Base-by-base conservation (phyloP, 140 eudicot species). In the Stevia rebaudiana region DNA sequence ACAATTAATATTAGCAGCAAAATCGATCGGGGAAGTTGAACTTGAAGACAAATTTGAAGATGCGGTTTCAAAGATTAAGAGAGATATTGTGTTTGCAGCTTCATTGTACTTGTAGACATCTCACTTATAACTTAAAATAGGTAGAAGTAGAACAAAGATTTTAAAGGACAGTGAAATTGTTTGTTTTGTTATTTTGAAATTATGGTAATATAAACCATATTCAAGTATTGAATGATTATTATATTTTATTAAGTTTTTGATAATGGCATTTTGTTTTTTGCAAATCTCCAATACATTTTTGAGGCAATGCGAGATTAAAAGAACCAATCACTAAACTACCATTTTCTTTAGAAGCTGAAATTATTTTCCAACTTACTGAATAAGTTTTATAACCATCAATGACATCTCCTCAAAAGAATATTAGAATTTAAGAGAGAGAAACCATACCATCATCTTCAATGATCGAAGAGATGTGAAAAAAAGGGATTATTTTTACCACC, bases 21-120 rank as follows among this genome's bases (percentile, higher is more conserved):
- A 85, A 78, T 88, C 95, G 4, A 56, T 94, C 19, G 99, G 99
- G 58, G 99, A 94, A 72, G 81, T 76, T 5, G 99, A 88, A 76
- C 97, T 94, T 59, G 88, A 88, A 78, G 78, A 76, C 22, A 94
- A 94, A 66, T 88, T 94, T 58, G 99, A 88, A 63, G 98, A 88
- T 8, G 98, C 96, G 1, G 94, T 88, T 61, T 77, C 80, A 57
- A 83, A 81, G 85, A 94, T 94, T 69, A 94, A 94, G 86, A 88
- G 99, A 65, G 98, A 92, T 73, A 92, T 88, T 16, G 98, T 92
- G 52, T 92, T 92, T 69, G 98, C 96, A 36, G 98, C 98, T 52
- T 88, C 98, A 10, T 75, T 94, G 22, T 94, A 92, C 75, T 74
- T 91, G 79, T 86, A 83, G 81, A 65, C 44, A 55, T 54, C 22